A percentile compares a stretch with the other conserved stretches of the same genome.
phyloP scores from a whole-genome alignment of 305 asterid species.

The Solanum hybrid region DNA sequence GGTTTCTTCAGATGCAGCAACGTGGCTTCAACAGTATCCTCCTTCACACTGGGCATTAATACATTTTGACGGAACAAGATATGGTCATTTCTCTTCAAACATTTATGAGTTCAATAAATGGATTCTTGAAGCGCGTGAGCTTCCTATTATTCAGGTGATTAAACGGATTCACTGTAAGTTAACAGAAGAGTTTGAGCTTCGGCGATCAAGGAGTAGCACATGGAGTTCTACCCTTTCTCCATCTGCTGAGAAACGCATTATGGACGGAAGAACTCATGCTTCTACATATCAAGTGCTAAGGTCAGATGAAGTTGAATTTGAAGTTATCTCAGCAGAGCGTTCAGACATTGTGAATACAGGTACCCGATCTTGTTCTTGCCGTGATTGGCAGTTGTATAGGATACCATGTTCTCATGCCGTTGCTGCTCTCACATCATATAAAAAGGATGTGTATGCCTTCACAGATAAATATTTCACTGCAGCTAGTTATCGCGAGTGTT shows the following conservation, averaged over 20 bases:
- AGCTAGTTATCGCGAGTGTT: conserved; percentile 36
- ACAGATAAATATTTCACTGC: conserved; percentile 40
- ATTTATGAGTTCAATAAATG: conserved; percentile 48
- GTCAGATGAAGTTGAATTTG: conserved; percentile 68
- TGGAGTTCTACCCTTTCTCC: conserved; percentile 61
- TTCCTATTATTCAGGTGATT: conserved; percentile 61
- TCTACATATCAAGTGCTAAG: conserved; percentile 55
- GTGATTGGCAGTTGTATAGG: conserved; percentile 58
- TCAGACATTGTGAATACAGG: conserved; percentile 61
- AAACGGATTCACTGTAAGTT: conserved; percentile 48
- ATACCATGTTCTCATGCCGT: conserved; percentile 70
- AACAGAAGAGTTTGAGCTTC: conserved; percentile 39
- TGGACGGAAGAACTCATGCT: conserved; percentile 36
- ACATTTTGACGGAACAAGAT: conserved; percentile 45
- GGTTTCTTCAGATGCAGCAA: conserved; percentile 47
- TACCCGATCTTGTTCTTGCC: conserved; percentile 50
- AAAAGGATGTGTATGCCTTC: conserved; percentile 44
- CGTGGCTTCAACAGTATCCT: conserved; percentile 55
- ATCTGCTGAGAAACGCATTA: conserved; percentile 46
- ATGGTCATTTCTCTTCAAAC: conserved; percentile 59
- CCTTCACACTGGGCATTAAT: conserved; percentile 52
- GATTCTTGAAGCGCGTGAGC: conserved; percentile 63
- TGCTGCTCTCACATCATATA: conserved; percentile 51
- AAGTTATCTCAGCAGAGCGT: conserved; percentile 47
- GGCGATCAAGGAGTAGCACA: conserved; percentile 30